Evolutionary conservation across 257 asterid species (phyloP).

Genomic region (Gardenia jasminoides): DNA sequence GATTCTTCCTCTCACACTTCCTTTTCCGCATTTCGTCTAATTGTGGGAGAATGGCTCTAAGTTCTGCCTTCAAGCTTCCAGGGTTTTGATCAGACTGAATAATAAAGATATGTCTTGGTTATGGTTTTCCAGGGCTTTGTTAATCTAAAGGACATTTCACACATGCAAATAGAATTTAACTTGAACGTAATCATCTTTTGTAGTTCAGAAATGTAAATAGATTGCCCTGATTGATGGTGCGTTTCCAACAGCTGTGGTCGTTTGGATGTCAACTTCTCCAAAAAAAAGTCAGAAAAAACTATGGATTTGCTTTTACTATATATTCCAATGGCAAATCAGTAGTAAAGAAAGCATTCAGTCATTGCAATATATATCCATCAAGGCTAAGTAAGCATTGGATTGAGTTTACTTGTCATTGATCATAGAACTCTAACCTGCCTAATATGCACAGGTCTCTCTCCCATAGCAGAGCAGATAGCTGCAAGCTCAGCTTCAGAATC

Average conservation of each 20-base stretch:
- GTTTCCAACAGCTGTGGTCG: neutral
- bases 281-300: neutral
- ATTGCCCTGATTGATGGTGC: neutral
- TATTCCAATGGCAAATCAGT: neutral
- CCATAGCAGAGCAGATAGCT: constrained; percentile 85
- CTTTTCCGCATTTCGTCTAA: constrained; percentile 88
- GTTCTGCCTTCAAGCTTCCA: constrained; percentile 82
- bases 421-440: constrained; percentile 57
- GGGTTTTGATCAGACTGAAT: constrained; percentile 71
- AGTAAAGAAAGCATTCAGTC: neutral
- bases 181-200: neutral
- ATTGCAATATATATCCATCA: neutral
- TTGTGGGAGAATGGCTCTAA: constrained; percentile 71
- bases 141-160: neutral
- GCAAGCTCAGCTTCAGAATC: constrained; percentile 99
- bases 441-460: constrained; percentile 90
- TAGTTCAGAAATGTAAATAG: neutral
- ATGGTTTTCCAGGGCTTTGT: neutral
- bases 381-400: neutral
- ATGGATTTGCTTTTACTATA: neutral
- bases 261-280: neutral
- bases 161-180: neutral
- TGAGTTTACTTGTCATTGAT: neutral
- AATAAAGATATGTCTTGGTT: neutral
- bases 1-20: constrained; percentile 68